Evolutionary conservation across 495 filamentous ascomycete genomes (phyloP).

Genomic region (Hypoxylon lenormandii): DNA sequence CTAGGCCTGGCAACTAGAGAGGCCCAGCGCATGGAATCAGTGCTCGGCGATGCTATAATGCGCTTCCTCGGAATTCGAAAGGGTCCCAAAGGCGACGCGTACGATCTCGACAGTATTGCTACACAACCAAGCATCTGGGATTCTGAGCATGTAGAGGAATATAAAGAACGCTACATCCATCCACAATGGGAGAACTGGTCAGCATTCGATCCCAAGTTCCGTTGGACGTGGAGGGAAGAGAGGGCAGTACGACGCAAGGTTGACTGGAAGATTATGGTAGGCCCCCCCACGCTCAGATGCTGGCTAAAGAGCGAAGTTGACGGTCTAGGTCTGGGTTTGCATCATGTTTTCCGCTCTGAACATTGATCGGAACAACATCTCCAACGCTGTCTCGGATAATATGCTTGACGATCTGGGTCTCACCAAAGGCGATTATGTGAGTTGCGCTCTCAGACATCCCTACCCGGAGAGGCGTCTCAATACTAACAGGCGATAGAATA

Average conservation of each 20-base stretch:
- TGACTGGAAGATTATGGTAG: constrained; percentile 50
- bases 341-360: constrained; percentile 44
- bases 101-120: constrained; percentile 47
- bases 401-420: constrained; percentile 52
- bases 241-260: constrained; percentile 44
- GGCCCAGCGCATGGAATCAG: constrained; percentile 35
- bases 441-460: constrained; percentile 7
- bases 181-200: constrained; percentile 47
- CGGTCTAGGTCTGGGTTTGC: constrained; percentile 44
- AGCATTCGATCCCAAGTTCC: constrained; percentile 46
- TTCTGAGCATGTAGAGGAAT: constrained; percentile 47
- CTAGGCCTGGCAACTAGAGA: constrained; percentile 35
- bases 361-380: constrained; percentile 40
- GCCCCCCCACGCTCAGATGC: background rate
- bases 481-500: constrained; percentile 67
- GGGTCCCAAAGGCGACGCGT: constrained; percentile 31
- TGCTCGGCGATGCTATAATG: constrained; percentile 41
- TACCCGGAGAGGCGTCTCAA: no score
- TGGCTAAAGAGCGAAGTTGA: constrained; percentile 2
- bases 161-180: constrained; percentile 48
- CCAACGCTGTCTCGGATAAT: constrained; percentile 54
- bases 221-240: constrained; percentile 48
- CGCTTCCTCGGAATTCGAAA: constrained; percentile 47
- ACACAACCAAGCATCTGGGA: constrained; percentile 51
- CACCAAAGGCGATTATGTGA: constrained; percentile 40